A percentile compares a stretch with the other conserved stretches of the same genome.
Evolutionary conservation across 129 eudicot species (phyloP).

Genomic region (Erigeron canadensis): DNA sequence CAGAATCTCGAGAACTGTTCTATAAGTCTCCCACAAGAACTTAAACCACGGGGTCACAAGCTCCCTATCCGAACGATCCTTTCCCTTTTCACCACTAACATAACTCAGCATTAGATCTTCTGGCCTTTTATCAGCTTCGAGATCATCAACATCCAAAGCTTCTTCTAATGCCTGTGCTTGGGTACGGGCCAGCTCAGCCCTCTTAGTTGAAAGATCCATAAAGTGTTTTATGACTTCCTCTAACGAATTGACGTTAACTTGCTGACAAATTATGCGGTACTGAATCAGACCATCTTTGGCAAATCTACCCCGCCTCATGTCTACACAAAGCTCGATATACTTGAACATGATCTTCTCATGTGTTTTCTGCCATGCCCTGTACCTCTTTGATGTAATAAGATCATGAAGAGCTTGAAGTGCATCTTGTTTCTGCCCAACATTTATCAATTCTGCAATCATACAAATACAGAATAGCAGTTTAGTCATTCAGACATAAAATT

Average conservation of each 20-base stretch:
- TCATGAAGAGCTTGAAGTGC: constrained; percentile 88
- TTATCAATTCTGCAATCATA: constrained; percentile 69
- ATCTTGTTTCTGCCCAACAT: constrained; percentile 88
- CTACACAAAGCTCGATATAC: no score
- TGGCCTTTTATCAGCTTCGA: constrained; percentile 83
- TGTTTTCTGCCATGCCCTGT: neutral
- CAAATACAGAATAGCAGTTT: neutral
- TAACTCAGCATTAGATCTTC: constrained; percentile 83
- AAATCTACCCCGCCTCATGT: no score
- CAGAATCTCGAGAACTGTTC: constrained; percentile 70
- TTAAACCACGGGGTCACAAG: constrained; percentile 89
- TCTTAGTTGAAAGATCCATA: constrained; percentile 77
- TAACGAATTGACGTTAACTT: constrained; percentile 68
- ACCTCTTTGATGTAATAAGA: constrained; percentile 83
- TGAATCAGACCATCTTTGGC: constrained; percentile 69
- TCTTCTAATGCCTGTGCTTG: constrained; percentile 81
- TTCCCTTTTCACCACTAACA: constrained; percentile 84
- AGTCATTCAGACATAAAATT: neutral
- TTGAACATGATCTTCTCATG: no score
- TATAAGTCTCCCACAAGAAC: constrained; percentile 81
- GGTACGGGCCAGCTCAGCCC: constrained; percentile 73
- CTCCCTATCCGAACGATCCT: constrained; percentile 78
- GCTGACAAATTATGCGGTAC: constrained; percentile 76
- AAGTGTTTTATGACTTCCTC: constrained; percentile 92
- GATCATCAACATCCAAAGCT: constrained; percentile 79